Evolutionary conservation across 2,329 filamentous ascomycete genomes (phyloP).

Genomic region (Emergomyces pasteurianus): DNA sequence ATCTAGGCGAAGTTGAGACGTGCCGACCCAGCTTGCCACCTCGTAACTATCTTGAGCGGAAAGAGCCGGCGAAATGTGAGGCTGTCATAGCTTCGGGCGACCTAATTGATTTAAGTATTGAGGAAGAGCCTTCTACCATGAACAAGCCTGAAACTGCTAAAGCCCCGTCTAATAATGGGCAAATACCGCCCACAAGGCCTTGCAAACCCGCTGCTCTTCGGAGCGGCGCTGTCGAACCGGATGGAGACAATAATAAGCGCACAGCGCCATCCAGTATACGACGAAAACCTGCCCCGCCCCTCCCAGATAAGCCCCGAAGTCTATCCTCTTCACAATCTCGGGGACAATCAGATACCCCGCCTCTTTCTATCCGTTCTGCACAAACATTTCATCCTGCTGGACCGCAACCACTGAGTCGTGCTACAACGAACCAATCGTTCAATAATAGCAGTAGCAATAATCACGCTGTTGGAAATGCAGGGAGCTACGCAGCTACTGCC

Average conservation of each 20-base stretch:
- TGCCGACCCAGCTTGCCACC: constrained; percentile 33
- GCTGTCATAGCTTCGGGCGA: constrained; percentile 17
- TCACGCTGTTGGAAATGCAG: neutral
- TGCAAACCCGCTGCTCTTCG: constrained; percentile 29
- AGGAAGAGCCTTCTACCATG: constrained; percentile 8
- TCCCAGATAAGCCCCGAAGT: constrained; percentile 8
- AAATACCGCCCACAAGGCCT: constrained; percentile 30
- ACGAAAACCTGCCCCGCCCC: constrained; percentile 13
- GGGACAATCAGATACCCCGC: neutral
- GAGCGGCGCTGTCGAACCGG: constrained; percentile 4
- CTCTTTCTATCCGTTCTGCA: neutral
- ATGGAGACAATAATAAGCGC: constrained; percentile 1
- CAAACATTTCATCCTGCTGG: neutral
- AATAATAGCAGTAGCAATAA: neutral
- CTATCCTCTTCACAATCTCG: constrained; percentile 2
- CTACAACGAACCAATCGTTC: neutral
- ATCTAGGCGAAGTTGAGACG: constrained; percentile 18
- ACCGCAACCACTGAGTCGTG: neutral
- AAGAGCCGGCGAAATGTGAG: constrained; percentile 13
- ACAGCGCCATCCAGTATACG: constrained; percentile 1
- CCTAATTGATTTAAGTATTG: constrained; percentile 27
- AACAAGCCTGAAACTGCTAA: constrained; percentile 20
- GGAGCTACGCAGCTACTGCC: constrained; percentile 10
- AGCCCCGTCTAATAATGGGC: constrained; percentile 13
- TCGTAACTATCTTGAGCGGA: constrained; percentile 17